Evolutionary conservation across 179 eudicot genomes (phyloP).

Genomic region (Sideroxylon spinosum): DNA sequence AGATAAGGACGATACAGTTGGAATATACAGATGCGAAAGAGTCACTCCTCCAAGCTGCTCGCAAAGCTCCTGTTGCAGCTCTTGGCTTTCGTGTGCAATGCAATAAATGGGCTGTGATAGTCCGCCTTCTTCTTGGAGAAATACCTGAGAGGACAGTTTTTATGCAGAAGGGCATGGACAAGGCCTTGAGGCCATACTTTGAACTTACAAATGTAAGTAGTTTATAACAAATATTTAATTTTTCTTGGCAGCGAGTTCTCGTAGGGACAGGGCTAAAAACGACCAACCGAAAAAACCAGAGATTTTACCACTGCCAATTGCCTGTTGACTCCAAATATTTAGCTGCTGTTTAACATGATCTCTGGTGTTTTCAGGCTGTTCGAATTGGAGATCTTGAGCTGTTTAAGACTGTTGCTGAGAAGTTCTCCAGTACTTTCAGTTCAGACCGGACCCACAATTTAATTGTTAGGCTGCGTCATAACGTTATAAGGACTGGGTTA

Average conservation of each 20-base stretch:
- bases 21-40: slow-evolving; percentile 98
- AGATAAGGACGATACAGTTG: slow-evolving; percentile 87
- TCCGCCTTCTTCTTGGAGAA: slow-evolving; percentile 83
- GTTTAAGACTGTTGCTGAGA: slow-evolving; percentile 69
- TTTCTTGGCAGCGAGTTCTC: slow-evolving; percentile 9
- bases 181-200: slow-evolving; percentile 86
- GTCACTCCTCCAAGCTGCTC: slow-evolving; percentile 91
- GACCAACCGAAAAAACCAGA: too few species aligned
- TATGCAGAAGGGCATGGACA: slow-evolving; percentile 98
- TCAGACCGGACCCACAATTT: slow-evolving; percentile 76
- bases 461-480: slow-evolving; percentile 85
- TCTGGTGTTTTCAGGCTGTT: slow-evolving; percentile 60
- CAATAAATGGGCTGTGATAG: slow-evolving; percentile 96
- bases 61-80: slow-evolving; percentile 91
- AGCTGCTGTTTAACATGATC: slow-evolving; percentile 17
- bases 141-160: slow-evolving; percentile 95
- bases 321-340: neutral
- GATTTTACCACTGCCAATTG: neutral
- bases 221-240: neutral
- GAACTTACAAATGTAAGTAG: slow-evolving; percentile 93
- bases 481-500: slow-evolving; percentile 87
- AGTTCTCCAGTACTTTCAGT: slow-evolving; percentile 64
- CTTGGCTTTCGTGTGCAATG: slow-evolving; percentile 92
- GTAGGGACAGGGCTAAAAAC: neutral
- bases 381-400: slow-evolving; percentile 90